phyloP scores from a whole-genome alignment of 2,329 filamentous ascomycete species.

The Ascochyta pisi region DNA sequence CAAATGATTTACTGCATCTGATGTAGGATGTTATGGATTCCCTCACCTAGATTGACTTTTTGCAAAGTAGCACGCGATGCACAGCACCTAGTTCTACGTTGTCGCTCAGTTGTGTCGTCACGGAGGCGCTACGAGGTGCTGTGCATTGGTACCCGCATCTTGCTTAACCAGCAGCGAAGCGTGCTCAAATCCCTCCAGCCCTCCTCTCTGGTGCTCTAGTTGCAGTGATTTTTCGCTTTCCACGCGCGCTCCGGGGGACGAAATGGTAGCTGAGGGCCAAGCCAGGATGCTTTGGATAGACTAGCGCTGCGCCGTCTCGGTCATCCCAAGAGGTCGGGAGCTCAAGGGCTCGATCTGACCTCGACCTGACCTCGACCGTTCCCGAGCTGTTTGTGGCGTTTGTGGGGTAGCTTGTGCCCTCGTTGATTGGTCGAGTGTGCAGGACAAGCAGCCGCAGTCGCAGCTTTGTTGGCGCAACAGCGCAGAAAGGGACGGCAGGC shows the following conservation, averaged over 20 bases:
- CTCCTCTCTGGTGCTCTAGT: no score
- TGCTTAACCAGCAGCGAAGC: constrained; percentile 3
- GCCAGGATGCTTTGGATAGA: no score
- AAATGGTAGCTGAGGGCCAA: no score
- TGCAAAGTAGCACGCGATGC: no score
- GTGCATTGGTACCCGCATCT: constrained; percentile 3
- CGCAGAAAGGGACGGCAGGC: constrained; percentile 13
- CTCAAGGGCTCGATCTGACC: constrained; percentile 12
- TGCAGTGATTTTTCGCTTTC: no score
- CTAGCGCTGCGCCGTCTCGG: neutral
- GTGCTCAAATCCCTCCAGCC: no score
- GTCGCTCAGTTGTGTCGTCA: neutral
- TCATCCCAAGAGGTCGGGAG: neutral
- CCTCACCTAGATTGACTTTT: no score
- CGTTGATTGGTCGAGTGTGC: neutral
- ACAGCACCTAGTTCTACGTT: no score
- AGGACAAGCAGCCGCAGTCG: constrained; percentile 13
- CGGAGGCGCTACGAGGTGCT: neutral
- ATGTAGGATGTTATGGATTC: no score
- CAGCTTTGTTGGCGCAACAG: constrained; percentile 17
- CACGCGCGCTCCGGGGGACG: no score
- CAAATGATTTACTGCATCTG: no score
- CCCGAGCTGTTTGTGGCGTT: constrained; percentile 7
- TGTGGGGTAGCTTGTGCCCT: neutral
- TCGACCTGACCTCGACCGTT: constrained; percentile 5